Evolutionary conservation across 1,139 yeast genomes (phyloP), one percentile per base, ranked within the genome.

Genomic region (Suhomyces choctaworum): DNA sequence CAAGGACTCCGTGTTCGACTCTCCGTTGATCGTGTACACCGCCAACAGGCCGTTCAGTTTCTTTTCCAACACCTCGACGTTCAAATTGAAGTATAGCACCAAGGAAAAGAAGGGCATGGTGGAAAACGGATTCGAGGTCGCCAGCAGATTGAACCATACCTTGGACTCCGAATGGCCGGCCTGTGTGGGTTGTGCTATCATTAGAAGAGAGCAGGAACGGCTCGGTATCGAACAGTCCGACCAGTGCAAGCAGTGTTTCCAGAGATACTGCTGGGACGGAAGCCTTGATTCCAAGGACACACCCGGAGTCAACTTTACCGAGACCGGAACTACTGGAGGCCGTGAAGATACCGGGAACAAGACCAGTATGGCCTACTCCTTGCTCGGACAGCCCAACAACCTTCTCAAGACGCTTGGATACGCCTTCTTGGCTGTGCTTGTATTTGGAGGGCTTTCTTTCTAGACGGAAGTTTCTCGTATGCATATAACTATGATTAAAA

Each of bases 231-330:
- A 56, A 23, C 74, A 66, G 37, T 40, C 62, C 1, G 66, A 60
- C 14, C 70, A 67, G 40, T 70, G 74, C 39, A 50, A 63, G 44
- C 41, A 52, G 32, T 68, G 74, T 40, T 69, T 70, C 48, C 42
- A 50, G 16, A 52, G 48, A 23, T 70, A 69, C 51, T 70, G 75
- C 42, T 70, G 75, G 74, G 62, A 64, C 37, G 74, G 74, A 9
- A 20, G 13, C 15, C n/a, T 44, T 11, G 44, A 47, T 31, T 39
- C 27, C 13, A 24, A 25, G 1, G 44, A 39, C 5, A 39, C 34
- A 4, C 46, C 48, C 8, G 44, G 44, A 37, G 31, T 45, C 33
- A 72, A 73, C 45, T 76, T 73, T 54, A 76, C 80, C 11, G 53
- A 55, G 7, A 58, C 64, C 11, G 81, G 80, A 36, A 52, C 67